Base-by-base conservation (phyloP, 2,329 filamentous ascomycete genomes). In the Alternaria tenuissima region DNA sequence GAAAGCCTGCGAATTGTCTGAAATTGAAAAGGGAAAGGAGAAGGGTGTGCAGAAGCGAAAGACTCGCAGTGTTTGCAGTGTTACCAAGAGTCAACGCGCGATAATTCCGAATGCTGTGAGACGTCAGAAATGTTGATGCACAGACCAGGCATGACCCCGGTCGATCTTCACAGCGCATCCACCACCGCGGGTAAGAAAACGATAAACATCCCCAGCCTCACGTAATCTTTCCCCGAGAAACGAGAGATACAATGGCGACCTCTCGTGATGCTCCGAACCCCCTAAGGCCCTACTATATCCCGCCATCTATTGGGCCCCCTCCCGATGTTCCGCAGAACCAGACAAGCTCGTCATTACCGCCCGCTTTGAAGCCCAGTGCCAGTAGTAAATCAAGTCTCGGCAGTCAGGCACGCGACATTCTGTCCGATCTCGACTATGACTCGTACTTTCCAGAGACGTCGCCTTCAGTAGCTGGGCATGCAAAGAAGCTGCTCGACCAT, bases 381-480 rank as follows among this genome's bases (percentile, higher is more conserved):
- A 80, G 84, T 18, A 80, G 84, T 14, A 78, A 80, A 68, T 80
- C 83, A 56, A 84, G 82, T 70, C 84, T 88, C 71, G 82, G 85
- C 68, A 81, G 83, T 74, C 82, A 91, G 72, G 92, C 93, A 65
- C 91, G 93, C 78, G 91, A 95, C 77, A 90, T 96, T 62, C 89
- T 97, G 63, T 89, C 90, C 53, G 94, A 98, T 75, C 85, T 98
- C 65, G 94, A 98, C 81, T 97, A 96, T 83, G 91, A 91, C 67
- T 91, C 93, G 68, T 96, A 96, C 77, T 83, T 96, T 22, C 85
- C 89, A 41, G 92, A 96, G 59, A 83, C 87, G 22, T 92, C 91
- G 28, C 91, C 91, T 1, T 85, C 89, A 9, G 68, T 80, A 28
- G 85, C 93, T 11, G 90, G 92, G 68, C 91, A 91, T 65, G 83